Evolutionary conservation across 306 rosid genomes (phyloP), one percentile per base, ranked within the genome.

Genomic region (Vicia faba): DNA sequence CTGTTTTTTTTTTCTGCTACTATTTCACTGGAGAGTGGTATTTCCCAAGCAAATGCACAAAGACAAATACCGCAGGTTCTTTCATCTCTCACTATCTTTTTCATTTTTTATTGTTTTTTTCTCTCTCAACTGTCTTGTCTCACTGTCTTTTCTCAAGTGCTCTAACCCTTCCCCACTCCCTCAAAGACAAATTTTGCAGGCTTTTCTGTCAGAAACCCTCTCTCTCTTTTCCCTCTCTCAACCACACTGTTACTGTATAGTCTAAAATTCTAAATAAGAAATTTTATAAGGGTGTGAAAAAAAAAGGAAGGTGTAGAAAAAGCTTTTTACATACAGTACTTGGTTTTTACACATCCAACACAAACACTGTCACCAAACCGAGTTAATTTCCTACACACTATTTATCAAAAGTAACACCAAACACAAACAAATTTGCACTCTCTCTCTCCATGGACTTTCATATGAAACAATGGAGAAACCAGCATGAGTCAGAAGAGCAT

Each of bases 391-490:
- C 36, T 28, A n/a, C n/a, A n/a, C n/a, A n/a, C n/a, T n/a, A n/a
- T n/a, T n/a, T n/a, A n/a, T n/a, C n/a, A n/a, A n/a, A n/a, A n/a
- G n/a, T n/a, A n/a, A n/a, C n/a, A n/a, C n/a, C 35, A 5, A 31
- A 33, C 38, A 33, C 38, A 33, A 31, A 31, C 36, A 31, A 33
- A 33, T 8, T 33, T 1, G 0, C 16, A 2, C 40, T 63, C 48
- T 85, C 80, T 86, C 82, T 66, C 78, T 70, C 77, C 45, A 90
- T 95, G 99, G 99, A 88, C 95, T 90, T 88, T 59, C 75, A 78
- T 76, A 82, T 82, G 84, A 88, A 82, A 85, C 89, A 90, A 82
- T 86, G 99, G 96, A 90, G 93, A 74, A 72, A 82, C 83, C 95
- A 89, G 84, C 69, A 72, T 61, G 95, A 86, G 95, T 86, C 99